Percentiles rank a stretch among this genome's conserved stretches.
Evolutionary conservation across 495 filamentous ascomycete species (phyloP).

Genomic region (Parathielavia appendiculata): DNA sequence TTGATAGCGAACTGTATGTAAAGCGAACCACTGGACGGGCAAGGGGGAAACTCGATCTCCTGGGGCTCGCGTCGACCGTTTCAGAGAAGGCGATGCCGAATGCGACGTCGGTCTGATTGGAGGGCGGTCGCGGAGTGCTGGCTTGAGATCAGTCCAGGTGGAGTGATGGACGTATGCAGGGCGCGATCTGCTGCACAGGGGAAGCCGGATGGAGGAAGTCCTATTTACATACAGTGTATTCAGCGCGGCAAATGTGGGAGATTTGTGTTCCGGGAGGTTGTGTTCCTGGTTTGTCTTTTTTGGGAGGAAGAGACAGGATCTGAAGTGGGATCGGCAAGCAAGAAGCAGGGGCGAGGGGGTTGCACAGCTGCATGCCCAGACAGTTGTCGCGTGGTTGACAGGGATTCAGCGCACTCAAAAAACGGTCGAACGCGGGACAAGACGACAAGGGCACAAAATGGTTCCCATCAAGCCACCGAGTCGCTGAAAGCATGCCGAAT

Average conservation of each 20-base stretch:
- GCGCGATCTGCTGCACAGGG: not conserved
- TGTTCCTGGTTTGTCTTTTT: too few relatives aligned
- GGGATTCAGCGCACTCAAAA: conserved; percentile 20
- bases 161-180: not conserved
- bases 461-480: too few relatives aligned
- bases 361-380: conserved; percentile 14
- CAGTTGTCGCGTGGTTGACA: conserved; percentile 30
- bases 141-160: conserved; percentile 3
- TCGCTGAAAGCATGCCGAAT: too few relatives aligned
- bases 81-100: conserved; percentile 29
- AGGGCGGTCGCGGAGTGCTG: not conserved
- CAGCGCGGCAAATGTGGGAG: not conserved
- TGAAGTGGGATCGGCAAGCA: conserved; percentile 27
- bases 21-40: conserved; percentile 5
- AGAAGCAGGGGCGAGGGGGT: conserved; percentile 7
- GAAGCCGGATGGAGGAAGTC: not conserved
- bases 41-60: conserved; percentile 19
- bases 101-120: conserved; percentile 16
- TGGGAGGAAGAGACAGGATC: not conserved
- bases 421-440: conserved; percentile 9
- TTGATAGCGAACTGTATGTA: conserved; percentile 15
- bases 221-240: not conserved
- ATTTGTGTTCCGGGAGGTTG: conserved; percentile 11
- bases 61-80: conserved; percentile 34
- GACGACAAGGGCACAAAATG: too few relatives aligned